These are phyloP conservation scores for Brassica hybrid DNA, from an alignment of 441 rosid species.

Conservation along the genomic window DNA sequence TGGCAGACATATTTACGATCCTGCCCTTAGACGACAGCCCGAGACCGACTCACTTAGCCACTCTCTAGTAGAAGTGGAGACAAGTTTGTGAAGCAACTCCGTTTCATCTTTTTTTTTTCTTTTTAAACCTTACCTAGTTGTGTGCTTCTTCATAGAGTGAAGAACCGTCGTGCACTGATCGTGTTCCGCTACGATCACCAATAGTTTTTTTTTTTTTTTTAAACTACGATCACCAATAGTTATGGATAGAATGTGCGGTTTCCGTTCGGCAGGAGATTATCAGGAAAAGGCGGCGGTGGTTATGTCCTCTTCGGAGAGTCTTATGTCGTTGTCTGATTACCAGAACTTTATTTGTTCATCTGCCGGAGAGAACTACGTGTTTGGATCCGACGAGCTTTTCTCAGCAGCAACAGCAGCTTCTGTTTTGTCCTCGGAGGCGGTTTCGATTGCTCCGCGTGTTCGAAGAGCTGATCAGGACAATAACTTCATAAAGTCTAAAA, in stretches of 20 bases:
- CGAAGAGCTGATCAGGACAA: conserved; percentile 45
- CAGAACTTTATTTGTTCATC: conserved; percentile 48
- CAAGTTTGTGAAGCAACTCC: neutral
- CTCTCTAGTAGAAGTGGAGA: conserved; percentile 24
- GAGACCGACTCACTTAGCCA: conserved; percentile 42
- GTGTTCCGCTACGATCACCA: conserved; percentile 17
- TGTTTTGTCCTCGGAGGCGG: conserved; percentile 57
- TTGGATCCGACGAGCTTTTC: conserved; percentile 65
- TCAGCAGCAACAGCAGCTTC: conserved; percentile 44
- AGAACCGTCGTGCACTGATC: conserved; percentile 18
- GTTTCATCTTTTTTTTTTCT: neutral
- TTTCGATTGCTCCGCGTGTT: conserved; percentile 51
- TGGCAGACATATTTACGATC: conserved; percentile 38
- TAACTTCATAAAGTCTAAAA: conserved; percentile 64
- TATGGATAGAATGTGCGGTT: conserved; percentile 86
- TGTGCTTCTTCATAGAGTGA: neutral
- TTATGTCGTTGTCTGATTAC: conserved; percentile 58
- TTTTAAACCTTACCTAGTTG: neutral
- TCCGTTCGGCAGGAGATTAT: conserved; percentile 60
- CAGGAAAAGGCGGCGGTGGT: conserved; percentile 52
- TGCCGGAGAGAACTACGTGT: conserved; percentile 42
- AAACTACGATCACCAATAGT: conserved; percentile 13
- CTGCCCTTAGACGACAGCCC: conserved; percentile 26
- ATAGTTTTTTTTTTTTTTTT: too few relatives aligned
- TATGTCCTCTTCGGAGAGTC: conserved; percentile 60